These are phyloP conservation scores for Saraca asoca DNA, from an alignment of 331 rosid species.

Conservation along the genomic window DNA sequence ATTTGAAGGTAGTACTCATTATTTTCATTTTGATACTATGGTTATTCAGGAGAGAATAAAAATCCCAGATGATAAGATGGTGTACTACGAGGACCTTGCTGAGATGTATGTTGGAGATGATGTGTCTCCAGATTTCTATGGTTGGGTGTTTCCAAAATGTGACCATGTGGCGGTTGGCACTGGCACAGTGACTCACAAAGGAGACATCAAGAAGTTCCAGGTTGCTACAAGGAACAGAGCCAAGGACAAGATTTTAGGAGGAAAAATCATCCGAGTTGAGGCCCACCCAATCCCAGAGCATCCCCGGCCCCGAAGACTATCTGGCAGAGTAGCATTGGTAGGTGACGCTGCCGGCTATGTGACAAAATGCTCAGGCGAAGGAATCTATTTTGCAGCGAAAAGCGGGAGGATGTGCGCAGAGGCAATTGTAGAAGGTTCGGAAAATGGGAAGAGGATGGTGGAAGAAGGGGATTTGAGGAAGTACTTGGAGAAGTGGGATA, in stretches of 20 bases:
- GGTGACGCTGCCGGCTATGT: slow-evolving; percentile 96
- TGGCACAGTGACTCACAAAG: slow-evolving; percentile 92
- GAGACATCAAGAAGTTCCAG: slow-evolving; percentile 94
- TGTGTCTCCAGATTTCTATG: slow-evolving; percentile 87
- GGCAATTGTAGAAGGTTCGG: slow-evolving; percentile 83
- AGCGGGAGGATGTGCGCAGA: slow-evolving; percentile 96
- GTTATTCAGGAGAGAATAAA: slow-evolving; percentile 74
- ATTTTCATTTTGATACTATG: slow-evolving; percentile 10
- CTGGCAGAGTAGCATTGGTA: slow-evolving; percentile 70
- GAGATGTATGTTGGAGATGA: slow-evolving; percentile 96
- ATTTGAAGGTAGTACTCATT: background rate
- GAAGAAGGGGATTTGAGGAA: slow-evolving; percentile 79
- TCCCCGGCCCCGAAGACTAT: slow-evolving; percentile 78
- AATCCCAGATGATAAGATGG: slow-evolving; percentile 89
- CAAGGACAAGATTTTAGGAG: slow-evolving; percentile 79
- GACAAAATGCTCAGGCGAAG: slow-evolving; percentile 89
- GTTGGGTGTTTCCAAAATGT: slow-evolving; percentile 94
- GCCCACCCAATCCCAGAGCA: slow-evolving; percentile 94
- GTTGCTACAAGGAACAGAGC: slow-evolving; percentile 90
- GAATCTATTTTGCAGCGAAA: slow-evolving; percentile 92
- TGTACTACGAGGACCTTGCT: slow-evolving; percentile 81
- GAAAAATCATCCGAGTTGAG: slow-evolving; percentile 90
- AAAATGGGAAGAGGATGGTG: slow-evolving; percentile 85
- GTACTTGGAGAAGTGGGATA: slow-evolving; percentile 94
- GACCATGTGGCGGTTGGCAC: slow-evolving; percentile 97